These are phyloP conservation scores for Postia placenta DNA, from an alignment of 768 basidiomycete genomes.

Conservation along the genomic window DNA sequence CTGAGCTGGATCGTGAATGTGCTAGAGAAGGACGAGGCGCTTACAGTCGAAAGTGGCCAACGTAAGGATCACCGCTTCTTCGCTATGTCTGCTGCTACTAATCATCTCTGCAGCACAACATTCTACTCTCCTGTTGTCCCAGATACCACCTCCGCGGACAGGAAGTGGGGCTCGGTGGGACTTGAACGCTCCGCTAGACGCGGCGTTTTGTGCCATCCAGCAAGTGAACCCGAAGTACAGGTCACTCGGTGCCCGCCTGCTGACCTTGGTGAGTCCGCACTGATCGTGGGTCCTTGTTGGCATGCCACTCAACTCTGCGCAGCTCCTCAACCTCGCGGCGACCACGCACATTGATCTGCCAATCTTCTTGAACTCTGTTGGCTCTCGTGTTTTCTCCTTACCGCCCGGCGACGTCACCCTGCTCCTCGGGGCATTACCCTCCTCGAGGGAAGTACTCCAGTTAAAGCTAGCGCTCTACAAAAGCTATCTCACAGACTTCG, in stretches of 20 bases:
- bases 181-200: conserved; percentile 41
- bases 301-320: conserved; percentile 2
- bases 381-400: conserved; percentile 19
- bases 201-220: conserved; percentile 26
- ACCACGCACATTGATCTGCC: conserved; percentile 26
- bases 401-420: conserved; percentile 12
- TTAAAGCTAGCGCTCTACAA: conserved; percentile 27
- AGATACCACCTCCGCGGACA: conserved; percentile 50
- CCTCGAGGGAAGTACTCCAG: conserved; percentile 15
- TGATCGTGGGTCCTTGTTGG: background rate
- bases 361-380: conserved; percentile 26
- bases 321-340: conserved; percentile 30
- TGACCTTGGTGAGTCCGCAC: conserved; percentile 23
- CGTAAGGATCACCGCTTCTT: conserved; percentile 27
- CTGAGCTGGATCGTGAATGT: conserved; percentile 64
- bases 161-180: conserved; percentile 50
- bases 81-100: conserved; percentile 1
- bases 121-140: conserved; percentile 50
- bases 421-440: conserved; percentile 21
- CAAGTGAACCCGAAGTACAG: conserved; percentile 18
- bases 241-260: conserved; percentile 22
- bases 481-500: conserved; percentile 13
- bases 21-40: conserved; percentile 61
- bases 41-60: conserved; percentile 27
- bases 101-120: conserved; percentile 27